Evolutionary conservation across 305 asterid species (phyloP).

Genomic region (Solanum hybrid): DNA sequence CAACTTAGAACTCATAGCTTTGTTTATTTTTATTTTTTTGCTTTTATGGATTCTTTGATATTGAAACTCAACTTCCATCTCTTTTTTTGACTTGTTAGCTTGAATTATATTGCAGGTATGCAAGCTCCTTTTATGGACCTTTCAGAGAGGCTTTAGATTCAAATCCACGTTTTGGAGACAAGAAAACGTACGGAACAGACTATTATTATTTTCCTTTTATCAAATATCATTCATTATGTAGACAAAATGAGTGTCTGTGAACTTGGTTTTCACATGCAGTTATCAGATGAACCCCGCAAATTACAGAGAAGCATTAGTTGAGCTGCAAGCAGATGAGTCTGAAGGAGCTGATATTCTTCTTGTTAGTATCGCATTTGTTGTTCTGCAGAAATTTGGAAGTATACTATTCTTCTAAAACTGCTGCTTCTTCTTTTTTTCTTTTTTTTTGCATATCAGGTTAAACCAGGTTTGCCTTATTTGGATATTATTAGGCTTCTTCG

Average conservation of each 20-base stretch:
- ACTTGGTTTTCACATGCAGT: conserved; percentile 27
- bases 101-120: conserved; percentile 53
- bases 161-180: conserved; percentile 96
- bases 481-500: conserved; percentile 87
- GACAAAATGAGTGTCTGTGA: neutral
- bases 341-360: conserved; percentile 98
- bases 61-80: neutral
- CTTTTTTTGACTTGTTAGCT: neutral
- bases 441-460: conserved; percentile 38
- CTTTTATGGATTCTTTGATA: neutral
- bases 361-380: conserved; percentile 33
- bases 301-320: conserved; percentile 82
- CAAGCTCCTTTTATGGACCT: conserved; percentile 95
- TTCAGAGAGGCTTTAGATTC: conserved; percentile 95
- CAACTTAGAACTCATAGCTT: neutral
- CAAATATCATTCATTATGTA: neutral
- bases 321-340: conserved; percentile 76
- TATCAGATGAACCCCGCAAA: conserved; percentile 99
- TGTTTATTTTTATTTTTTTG: neutral
- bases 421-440: neutral
- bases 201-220: neutral
- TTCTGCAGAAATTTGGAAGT: neutral
- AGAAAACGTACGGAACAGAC: conserved; percentile 58
- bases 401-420: conserved; percentile 8
- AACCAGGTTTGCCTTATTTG: conserved; percentile 91